Evolutionary conservation across 2,329 filamentous ascomycete genomes (phyloP), one percentile per base, ranked within the genome.

Genomic region (Penicillium vulpinum): DNA sequence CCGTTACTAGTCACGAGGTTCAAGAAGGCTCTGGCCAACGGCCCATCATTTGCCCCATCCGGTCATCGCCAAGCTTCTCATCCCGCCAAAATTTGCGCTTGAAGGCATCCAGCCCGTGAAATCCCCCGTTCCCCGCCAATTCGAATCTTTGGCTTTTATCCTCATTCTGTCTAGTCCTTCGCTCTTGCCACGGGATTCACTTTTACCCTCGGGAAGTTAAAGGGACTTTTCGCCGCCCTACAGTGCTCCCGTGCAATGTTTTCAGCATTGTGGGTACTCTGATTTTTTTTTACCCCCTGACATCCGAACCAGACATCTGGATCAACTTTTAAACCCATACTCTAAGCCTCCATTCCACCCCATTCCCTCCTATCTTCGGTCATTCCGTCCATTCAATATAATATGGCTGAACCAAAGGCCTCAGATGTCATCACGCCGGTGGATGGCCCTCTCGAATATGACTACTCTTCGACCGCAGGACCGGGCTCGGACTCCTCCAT

Each of bases 381-480:
- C 22, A 29, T 36, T 31, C 18, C 33, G 43, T 38, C n/a, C 18
- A 43, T 56, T 51, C 47, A 49, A 39, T 5, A 73, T 73, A 49
- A 39, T 5, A 73, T 73, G 70, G 69, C 64, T 44, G 65, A 66
- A 31, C 47, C 58, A 51, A 70, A 71, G 64, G 60, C 62, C 39
- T 62, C 67, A 52, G 69, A 72, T 57, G 59, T 60, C 58, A 68
- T 71, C 59, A 60, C 62, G 22, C 64, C 66, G 41, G 62, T 54
- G 29, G 64, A 67, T 47, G 60, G 31, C 54, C 43, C 22, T 43
- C 21, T 55, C 35, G 16, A 56, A 44, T 38, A 52, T 15, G 28
- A n/a, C 7, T 57, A 62, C 43, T 49, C 53, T 26, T 62, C 63
- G 40, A 41, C 61, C 13, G 56, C 61, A 9, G 63, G 55, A 10